Evolutionary conservation across 148 eudicot species (phyloP).

Genomic region (Diospyros kaki): DNA sequence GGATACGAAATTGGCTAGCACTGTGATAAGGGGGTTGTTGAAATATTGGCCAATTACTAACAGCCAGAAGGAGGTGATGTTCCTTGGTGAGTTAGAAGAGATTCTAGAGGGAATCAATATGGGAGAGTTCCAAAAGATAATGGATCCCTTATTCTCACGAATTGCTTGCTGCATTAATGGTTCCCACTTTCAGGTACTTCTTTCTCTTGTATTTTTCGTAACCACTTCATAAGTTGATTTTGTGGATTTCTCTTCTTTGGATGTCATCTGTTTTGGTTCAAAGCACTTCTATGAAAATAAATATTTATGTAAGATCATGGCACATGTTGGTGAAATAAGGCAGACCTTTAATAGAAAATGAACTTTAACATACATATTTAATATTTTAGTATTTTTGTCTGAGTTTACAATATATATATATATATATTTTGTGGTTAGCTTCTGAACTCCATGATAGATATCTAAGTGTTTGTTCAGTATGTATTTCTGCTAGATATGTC

Average conservation of each 20-base stretch:
- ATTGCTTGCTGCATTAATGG: constrained; percentile 87
- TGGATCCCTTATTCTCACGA: constrained; percentile 79
- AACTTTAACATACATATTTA: background rate
- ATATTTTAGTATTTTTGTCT: no score
- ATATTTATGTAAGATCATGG: background rate
- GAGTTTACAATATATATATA: no score
- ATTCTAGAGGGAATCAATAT: constrained; percentile 74
- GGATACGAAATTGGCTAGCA: constrained; percentile 76
- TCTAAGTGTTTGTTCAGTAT: no score
- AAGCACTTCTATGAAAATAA: background rate
- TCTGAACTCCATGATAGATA: no score
- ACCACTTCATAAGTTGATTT: background rate
- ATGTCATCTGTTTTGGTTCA: no score
- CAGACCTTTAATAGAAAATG: background rate
- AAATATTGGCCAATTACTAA: constrained; percentile 94
- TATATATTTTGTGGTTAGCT: no score
- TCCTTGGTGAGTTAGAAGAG: constrained; percentile 84
- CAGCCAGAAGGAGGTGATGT: constrained; percentile 94
- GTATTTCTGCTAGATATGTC: no score
- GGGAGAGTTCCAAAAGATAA: constrained; percentile 79
- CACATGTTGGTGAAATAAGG: background rate
- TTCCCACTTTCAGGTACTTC: constrained; percentile 80
- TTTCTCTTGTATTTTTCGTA: background rate
- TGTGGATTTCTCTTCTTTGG: background rate
- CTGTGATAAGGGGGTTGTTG: constrained; percentile 74